Percentiles rank a stretch among this genome's conserved stretches.
phyloP scores from a whole-genome alignment of 345 rosid species.

The Anacardium occidentale region DNA sequence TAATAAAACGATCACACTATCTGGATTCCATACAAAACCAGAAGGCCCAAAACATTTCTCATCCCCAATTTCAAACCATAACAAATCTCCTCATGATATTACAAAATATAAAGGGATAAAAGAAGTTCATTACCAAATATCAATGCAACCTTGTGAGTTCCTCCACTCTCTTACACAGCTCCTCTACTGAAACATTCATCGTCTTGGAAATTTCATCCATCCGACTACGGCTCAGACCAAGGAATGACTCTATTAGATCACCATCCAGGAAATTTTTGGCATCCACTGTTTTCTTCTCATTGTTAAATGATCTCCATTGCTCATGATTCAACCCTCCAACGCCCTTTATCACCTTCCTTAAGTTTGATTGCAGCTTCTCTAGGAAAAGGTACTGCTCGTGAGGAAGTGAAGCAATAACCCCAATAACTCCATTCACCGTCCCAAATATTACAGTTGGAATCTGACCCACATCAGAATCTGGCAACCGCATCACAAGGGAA shows the following conservation, averaged over 20 bases:
- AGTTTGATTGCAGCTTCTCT: constrained; percentile 74
- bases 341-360: constrained; percentile 87
- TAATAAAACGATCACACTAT: no score
- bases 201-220: constrained; percentile 82
- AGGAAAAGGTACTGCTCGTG: constrained; percentile 67
- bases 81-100: no score
- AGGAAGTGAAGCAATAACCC: constrained; percentile 89
- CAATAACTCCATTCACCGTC: constrained; percentile 83
- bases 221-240: constrained; percentile 62
- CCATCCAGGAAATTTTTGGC: constrained; percentile 85
- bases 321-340: constrained; percentile 94
- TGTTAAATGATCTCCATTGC: constrained; percentile 91
- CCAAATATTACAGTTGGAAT: constrained; percentile 87
- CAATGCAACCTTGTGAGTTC: constrained; percentile 88
- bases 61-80: no score
- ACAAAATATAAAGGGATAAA: no score
- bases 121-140: constrained; percentile 1
- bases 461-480: constrained; percentile 86
- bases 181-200: constrained; percentile 70
- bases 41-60: no score
- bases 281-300: constrained; percentile 76
- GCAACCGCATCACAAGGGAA: constrained; percentile 87
- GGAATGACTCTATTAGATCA: constrained; percentile 77
- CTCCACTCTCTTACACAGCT: constrained; percentile 81
- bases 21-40: no score